These are phyloP conservation scores for Plenodomus tracheiphilus DNA, from an alignment of 2,329 filamentous ascomycete species.

Conservation along the genomic window DNA sequence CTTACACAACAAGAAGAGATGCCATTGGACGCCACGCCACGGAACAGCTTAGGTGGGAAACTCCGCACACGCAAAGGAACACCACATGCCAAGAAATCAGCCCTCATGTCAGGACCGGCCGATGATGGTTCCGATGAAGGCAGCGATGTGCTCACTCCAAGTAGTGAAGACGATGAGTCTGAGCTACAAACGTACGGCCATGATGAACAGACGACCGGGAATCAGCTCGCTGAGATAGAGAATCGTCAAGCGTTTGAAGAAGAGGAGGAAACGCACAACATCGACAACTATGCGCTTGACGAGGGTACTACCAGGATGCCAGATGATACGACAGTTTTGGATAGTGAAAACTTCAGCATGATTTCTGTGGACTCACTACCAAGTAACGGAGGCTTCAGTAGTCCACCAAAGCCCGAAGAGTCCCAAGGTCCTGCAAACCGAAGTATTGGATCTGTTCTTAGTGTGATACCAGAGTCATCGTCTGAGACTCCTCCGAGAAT, in stretches of 20 bases:
- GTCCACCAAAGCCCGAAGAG: constrained; percentile 23
- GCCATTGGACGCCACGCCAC: constrained; percentile 18
- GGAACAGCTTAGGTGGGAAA: constrained; percentile 16
- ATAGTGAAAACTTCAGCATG: constrained; percentile 57
- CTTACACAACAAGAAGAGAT: constrained; percentile 7
- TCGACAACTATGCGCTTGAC: constrained; percentile 31
- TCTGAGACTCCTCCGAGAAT: constrained; percentile 8
- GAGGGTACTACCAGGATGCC: constrained; percentile 38
- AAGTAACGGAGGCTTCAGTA: constrained; percentile 33
- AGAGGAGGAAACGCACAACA: constrained; percentile 25
- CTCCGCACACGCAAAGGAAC: constrained; percentile 32
- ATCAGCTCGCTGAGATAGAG: background rate
- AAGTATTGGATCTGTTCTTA: constrained; percentile 12
- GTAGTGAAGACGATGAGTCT: constrained; percentile 26
- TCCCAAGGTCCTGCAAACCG: constrained; percentile 5
- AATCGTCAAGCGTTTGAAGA: constrained; percentile 5
- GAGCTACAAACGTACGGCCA: background rate
- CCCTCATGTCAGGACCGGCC: constrained; percentile 16
- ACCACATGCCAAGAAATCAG: constrained; percentile 27
- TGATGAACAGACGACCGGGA: background rate
- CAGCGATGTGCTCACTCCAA: constrained; percentile 28
- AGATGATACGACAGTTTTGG: constrained; percentile 52
- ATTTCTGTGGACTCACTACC: constrained; percentile 53
- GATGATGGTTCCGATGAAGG: constrained; percentile 28
- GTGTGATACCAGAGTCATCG: constrained; percentile 9